Base-by-base conservation (phyloP, 768 basidiomycete species). In the Suillus paluster region DNA sequence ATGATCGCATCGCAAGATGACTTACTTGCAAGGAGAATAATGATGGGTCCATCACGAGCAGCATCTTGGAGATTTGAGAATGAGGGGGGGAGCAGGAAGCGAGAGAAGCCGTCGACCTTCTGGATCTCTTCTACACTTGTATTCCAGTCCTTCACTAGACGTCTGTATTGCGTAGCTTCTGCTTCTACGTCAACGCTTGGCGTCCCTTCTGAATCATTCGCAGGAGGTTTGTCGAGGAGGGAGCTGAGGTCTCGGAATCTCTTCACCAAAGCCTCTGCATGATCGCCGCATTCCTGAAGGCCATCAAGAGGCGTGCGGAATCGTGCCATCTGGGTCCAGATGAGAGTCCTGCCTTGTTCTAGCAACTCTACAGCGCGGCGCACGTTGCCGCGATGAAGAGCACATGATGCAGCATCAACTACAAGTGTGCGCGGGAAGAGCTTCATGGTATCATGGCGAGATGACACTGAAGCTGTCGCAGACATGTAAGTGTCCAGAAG, bases 271-370 rank as follows among this genome's bases (percentile, higher is more conserved):
- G 11, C 48, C 42, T 41, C 25, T n/a, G 50, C 46, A 2, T 53
- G 23, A 1, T 23, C 5, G 17, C 64, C 57, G 15, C 23, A 15
- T 5, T 23, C 34, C 14, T 58, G 52, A 21, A 74, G 63, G 48
- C 63, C 59, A 54, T 75, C 71, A 15, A 71, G 46, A 15, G 73
- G 66, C 11, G 68, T 66, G 5, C 69, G 68, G 12, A 72, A 70
- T 25, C 69, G 63, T 25, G 66, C 57, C 9, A 73, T 36, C 53
- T 75, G 72, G 36, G 64, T 66, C 73, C 73, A 75, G 5, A 73
- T 65, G 23, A 73, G 58, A 14, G 69, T 69, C 10, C 69, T 70
- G 3, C 71, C 70, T 54, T 73, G 68, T 49, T 75, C 73, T 39
- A 73, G 56, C 68, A 71, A 70, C 59, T 72, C 70, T 7, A 73